Evolutionary conservation across 116 monocot genomes (phyloP).

Genomic region (Thalassia testudinum): DNA sequence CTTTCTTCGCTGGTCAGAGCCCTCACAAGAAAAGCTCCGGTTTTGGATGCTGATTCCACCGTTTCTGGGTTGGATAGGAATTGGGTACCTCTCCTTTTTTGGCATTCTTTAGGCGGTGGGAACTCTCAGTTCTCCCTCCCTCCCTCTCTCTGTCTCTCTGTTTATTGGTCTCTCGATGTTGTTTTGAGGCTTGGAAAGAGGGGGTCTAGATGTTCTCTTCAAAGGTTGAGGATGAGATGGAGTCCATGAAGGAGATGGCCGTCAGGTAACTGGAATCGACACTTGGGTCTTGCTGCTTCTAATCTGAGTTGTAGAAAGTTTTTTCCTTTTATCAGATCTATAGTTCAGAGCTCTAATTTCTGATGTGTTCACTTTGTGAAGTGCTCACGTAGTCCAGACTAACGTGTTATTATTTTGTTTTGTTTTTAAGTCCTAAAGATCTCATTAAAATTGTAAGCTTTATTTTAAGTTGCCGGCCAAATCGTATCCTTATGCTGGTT

Average conservation of each 20-base stretch:
- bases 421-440: neutral
- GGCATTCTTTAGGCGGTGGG: neutral
- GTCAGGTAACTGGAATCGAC: conserved; percentile 1
- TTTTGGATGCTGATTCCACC: neutral
- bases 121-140: neutral
- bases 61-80: neutral
- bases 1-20: no score
- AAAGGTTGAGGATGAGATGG: conserved; percentile 12
- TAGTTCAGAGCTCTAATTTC: no score
- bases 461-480: neutral
- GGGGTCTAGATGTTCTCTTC: conserved; percentile 8
- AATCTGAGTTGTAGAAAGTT: neutral
- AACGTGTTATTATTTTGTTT: no score
- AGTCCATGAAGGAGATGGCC: conserved; percentile 8
- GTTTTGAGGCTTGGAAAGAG: no score
- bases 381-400: no score
- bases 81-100: neutral
- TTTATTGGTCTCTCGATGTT: no score
- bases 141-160: no score
- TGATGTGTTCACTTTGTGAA: neutral
- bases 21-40: no score
- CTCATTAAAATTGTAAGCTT: neutral
- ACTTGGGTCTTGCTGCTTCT: neutral
- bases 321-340: neutral
- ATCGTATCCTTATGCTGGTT: neutral